Percentiles rank a stretch among this genome's conserved stretches.
phyloP scores from a whole-genome alignment of 202 grass and related monocot genomes.

The Elaeis oleifera region DNA sequence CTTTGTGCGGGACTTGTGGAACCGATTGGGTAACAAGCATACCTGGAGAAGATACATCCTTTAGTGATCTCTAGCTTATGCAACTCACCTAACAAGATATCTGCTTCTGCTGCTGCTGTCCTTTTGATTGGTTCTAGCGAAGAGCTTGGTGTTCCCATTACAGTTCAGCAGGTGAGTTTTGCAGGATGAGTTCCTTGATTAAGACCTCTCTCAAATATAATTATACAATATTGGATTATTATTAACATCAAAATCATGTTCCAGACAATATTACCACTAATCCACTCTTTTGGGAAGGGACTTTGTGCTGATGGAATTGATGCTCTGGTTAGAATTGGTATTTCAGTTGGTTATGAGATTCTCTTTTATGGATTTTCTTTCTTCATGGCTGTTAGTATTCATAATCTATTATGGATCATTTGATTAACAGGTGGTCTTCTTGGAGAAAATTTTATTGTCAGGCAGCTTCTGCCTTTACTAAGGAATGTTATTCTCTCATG shows the following conservation, averaged over 20 bases:
- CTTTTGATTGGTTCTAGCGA: conserved; percentile 89
- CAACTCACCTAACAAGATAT: conserved; percentile 75
- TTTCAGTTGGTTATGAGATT: conserved; percentile 18
- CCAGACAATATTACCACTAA: conserved; percentile 76
- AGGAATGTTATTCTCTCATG: conserved; percentile 58
- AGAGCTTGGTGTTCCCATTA: conserved; percentile 91
- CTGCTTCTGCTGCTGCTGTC: conserved; percentile 57
- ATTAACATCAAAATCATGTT: conserved; percentile 11
- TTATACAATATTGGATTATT: background rate
- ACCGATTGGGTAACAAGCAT: conserved; percentile 70
- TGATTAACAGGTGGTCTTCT: conserved; percentile 55
- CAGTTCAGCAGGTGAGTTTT: conserved; percentile 72
- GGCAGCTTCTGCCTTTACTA: conserved; percentile 75
- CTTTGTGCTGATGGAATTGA: conserved; percentile 78
- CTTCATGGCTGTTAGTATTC: conserved; percentile 5
- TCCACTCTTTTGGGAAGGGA: conserved; percentile 89
- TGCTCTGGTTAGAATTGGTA: conserved; percentile 96
- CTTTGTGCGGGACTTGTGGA: conserved; percentile 86
- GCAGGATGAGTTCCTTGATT: conserved; percentile 8
- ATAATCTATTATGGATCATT: conserved; percentile 9
- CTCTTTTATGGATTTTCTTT: conserved; percentile 17
- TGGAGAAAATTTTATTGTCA: conserved; percentile 71
- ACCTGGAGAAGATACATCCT: conserved; percentile 78
- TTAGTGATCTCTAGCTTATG: conserved; percentile 67
- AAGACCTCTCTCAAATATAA: background rate